phyloP scores from a whole-genome alignment of 176 grass and related monocot species.

The Bromus sterilis region DNA sequence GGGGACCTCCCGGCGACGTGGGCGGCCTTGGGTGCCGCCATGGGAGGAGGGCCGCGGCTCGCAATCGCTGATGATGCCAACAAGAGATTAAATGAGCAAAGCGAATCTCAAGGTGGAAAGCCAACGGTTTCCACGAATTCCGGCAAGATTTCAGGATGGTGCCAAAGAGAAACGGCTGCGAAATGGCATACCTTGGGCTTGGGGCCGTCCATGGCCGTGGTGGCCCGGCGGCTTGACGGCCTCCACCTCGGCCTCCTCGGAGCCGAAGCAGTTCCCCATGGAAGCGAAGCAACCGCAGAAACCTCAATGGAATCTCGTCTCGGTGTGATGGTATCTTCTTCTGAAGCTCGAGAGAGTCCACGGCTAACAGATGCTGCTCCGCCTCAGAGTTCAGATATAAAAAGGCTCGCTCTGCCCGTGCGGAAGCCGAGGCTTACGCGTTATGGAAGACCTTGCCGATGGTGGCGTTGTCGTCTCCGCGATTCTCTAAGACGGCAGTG shows the following conservation, averaged over 20 bases:
- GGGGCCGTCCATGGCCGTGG: background rate
- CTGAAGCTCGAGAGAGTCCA: background rate
- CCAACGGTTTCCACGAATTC: background rate
- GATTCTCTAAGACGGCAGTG: background rate
- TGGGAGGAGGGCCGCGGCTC: background rate
- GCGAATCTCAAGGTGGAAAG: background rate
- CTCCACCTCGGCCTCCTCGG: conserved; percentile 28
- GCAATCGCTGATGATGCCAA: background rate
- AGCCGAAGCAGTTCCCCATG: conserved; percentile 58
- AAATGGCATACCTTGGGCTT: conserved; percentile 34
- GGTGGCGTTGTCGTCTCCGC: background rate
- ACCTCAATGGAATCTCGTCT: background rate
- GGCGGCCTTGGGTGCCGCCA: background rate
- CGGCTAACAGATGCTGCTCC: background rate
- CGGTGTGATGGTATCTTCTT: background rate
- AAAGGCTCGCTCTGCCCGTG: background rate
- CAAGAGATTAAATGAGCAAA: background rate
- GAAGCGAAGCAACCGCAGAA: background rate
- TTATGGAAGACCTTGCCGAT: conserved; percentile 27
- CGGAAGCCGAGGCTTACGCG: conserved; percentile 20
- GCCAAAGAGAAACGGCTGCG: background rate
- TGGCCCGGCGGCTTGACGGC: background rate
- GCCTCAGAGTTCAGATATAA: background rate
- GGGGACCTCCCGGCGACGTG: background rate
- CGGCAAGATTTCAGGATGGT: background rate